Conservation (phyloP, 225 moss, liverwort and hornwort genomes). For the Neckera pumila region DNA sequence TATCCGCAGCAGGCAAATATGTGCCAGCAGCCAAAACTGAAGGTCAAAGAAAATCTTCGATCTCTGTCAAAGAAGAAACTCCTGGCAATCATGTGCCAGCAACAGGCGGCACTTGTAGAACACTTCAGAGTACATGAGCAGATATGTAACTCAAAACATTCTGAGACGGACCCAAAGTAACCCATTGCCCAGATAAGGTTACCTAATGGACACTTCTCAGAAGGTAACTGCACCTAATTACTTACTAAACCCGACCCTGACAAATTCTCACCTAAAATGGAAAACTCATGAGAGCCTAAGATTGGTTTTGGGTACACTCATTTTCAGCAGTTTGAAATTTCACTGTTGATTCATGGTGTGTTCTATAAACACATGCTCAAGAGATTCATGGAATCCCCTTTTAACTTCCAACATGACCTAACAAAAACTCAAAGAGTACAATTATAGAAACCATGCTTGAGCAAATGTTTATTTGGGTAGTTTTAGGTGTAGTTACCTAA, state of each 20-base stretch:
- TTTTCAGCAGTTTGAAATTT: background rate
- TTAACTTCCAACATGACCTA: too few species aligned
- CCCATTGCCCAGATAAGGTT: background rate
- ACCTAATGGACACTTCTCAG: background rate
- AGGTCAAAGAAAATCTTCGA: background rate
- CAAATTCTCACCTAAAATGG: background rate
- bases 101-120: conserved; percentile 6
- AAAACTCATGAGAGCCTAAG: background rate
- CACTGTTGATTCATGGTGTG: background rate
- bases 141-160: background rate
- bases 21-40: background rate
- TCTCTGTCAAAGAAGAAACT: background rate
- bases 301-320: background rate
- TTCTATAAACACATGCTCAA: background rate
- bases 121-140: conserved; percentile 9
- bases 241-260: too few species aligned
- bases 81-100: background rate
- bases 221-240: background rate
- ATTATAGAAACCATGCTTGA: background rate
- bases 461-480: too few species aligned
- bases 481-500: background rate
- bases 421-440: background rate
- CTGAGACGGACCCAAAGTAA: background rate
- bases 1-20: background rate
- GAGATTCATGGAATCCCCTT: background rate